Base-by-base conservation (phyloP, 495 filamentous ascomycete species). In the Neurospora sublineolata region DNA sequence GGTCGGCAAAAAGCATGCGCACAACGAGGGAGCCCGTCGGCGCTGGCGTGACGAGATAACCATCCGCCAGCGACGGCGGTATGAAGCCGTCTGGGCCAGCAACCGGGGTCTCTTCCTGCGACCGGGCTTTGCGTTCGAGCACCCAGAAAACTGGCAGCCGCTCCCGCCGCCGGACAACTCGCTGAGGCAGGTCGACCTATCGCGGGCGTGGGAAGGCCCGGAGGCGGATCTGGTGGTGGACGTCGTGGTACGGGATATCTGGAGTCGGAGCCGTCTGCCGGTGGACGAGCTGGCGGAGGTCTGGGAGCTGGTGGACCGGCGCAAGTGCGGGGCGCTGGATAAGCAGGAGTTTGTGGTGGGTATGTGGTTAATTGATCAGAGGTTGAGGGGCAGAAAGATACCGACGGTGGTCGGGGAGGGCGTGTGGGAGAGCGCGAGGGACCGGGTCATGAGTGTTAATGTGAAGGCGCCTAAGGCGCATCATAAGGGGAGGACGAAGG, bases 31-130 rank as follows among this genome's bases (percentile, higher is more conserved):
- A 4, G 87, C 92, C 44, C 88, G 93, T 27, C 92, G 89, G 76
- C 86, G 92, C n/a, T 97, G 93, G 92, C 85, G 90, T 38, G 90
- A 92, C 72, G 85, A 88, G 70, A 85, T 98, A 44, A 92, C 91
- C 0, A 87, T 91, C 71, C 81, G 88, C 10, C 93, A 97, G 76
- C 86, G 93, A 42, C 93, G 92, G 75, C 85, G 94, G n/a, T 98
- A 98, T 76, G 95, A 98, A 81, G 96, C 93, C 5, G 90, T 99
- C 4, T 99, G 94, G 93, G 95, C 96, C 33, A 94, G 93, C 20
- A 98, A 99, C 76, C 88, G 88, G 72, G 94, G 94, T 0, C 70
- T 94, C n/a, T 76, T 77, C 64, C 40, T 77, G 18, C 70, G 42
- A 11, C 58, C 68, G 36, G 73, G 72, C 1, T 79, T 75, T 44